Percentiles rank a stretch among this genome's conserved stretches.
Evolutionary conservation across 306 rosid species (phyloP).

Genomic region (Castanospermum australe): DNA sequence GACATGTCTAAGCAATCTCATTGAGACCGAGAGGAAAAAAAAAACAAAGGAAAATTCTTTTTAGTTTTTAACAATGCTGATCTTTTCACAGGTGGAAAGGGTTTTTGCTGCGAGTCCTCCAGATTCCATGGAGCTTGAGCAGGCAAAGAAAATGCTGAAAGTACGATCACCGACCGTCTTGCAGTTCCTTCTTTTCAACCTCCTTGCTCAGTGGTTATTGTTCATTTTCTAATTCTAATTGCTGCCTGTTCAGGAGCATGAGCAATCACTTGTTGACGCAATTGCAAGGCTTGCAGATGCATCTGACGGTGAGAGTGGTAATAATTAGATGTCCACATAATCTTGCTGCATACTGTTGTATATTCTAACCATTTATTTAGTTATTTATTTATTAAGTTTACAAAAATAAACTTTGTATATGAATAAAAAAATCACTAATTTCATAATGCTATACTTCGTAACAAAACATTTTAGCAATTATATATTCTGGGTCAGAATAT

Average conservation of each 20-base stretch:
- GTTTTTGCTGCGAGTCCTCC: slow-evolving; percentile 46
- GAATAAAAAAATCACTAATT: not conserved
- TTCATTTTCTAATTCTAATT: slow-evolving; percentile 16
- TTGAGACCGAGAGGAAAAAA: too few species aligned
- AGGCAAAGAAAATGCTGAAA: slow-evolving; percentile 55
- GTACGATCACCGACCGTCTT: slow-evolving; percentile 25
- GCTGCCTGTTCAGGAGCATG: slow-evolving; percentile 46
- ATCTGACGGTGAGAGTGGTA: slow-evolving; percentile 66
- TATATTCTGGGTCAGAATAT: not conserved
- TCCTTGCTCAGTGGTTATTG: not conserved
- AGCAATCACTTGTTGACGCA: slow-evolving; percentile 58
- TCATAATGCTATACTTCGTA: not conserved
- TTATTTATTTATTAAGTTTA: not conserved
- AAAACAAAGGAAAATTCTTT: not conserved
- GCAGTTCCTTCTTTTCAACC: not conserved
- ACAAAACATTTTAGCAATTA: not conserved
- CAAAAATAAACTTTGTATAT: not conserved
- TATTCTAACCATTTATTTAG: not conserved
- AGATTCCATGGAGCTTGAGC: slow-evolving; percentile 54
- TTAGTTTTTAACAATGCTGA: not conserved
- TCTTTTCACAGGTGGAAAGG: slow-evolving; percentile 47
- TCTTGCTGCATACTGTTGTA: slow-evolving; percentile 18
- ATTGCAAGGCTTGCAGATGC: slow-evolving; percentile 59
- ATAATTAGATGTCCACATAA: slow-evolving; percentile 23
- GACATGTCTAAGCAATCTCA: slow-evolving; percentile 21